Percentiles rank a stretch among this genome's conserved stretches.
Conservation (phyloP, 768 basidiomycete genomes). For the Agrocybe praecox region DNA sequence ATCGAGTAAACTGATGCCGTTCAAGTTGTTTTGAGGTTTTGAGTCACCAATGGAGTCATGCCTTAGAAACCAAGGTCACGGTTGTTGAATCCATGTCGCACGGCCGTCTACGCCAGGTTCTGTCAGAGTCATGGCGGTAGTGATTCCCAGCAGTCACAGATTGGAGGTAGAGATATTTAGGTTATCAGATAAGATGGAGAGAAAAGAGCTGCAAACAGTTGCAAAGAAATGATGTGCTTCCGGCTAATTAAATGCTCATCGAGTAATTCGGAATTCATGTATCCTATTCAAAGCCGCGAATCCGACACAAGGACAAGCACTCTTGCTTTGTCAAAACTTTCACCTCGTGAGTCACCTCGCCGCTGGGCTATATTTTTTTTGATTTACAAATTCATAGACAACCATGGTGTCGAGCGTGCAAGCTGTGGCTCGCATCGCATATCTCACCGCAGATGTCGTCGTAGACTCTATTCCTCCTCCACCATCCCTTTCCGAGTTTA, state of each 20-base stretch:
- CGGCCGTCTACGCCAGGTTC: no score
- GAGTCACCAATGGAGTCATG: no score
- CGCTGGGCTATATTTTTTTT: constrained; percentile 3
- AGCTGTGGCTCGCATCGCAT: constrained; percentile 69
- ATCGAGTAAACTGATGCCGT: no score
- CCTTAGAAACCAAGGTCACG: no score
- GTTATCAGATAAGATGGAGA: constrained; percentile 16
- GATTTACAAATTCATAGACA: neutral
- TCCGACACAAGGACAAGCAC: constrained; percentile 2
- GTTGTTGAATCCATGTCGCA: no score
- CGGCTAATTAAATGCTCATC: constrained; percentile 32
- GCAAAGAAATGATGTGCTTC: constrained; percentile 46
- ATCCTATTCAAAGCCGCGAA: neutral
- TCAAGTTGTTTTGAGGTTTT: no score
- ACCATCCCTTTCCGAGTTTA: constrained; percentile 44
- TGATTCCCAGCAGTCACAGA: no score
- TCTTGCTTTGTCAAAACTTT: constrained; percentile 9
- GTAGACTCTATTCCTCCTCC: constrained; percentile 55
- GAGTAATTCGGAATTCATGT: constrained; percentile 18
- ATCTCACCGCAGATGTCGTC: constrained; percentile 66
- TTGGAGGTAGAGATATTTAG: no score
- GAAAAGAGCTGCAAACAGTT: constrained; percentile 28
- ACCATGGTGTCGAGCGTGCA: constrained; percentile 29
- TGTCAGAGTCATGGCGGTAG: no score
- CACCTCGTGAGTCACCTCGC: constrained; percentile 11